These are phyloP conservation scores for Naegleria lovaniensis DNA, from an alignment of 208 protist species.

Conservation along the genomic window DNA sequence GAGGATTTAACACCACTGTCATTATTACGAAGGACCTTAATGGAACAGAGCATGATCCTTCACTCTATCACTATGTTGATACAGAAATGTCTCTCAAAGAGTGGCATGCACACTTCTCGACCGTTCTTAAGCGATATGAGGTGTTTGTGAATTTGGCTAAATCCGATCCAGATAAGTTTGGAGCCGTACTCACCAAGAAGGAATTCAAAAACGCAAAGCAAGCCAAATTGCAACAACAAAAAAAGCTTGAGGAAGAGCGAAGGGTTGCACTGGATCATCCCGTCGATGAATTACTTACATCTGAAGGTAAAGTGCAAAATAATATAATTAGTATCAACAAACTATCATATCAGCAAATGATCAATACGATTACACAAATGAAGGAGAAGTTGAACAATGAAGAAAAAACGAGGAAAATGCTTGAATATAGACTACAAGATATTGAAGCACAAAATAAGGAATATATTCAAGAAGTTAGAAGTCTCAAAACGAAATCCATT, in stretches of 20 bases:
- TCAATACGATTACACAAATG: background rate
- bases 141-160: background rate
- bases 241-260: background rate
- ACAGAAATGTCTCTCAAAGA: background rate
- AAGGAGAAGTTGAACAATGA: background rate
- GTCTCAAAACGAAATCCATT: background rate
- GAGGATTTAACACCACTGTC: background rate
- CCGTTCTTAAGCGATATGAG: background rate
- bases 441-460: background rate
- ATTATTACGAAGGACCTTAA: background rate
- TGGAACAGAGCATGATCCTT: background rate
- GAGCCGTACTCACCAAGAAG: background rate
- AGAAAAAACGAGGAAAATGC: background rate
- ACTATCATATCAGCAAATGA: slow-evolving; percentile 5
- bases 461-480: background rate
- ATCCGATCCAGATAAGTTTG: background rate
- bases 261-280: background rate
- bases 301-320: background rate
- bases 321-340: background rate
- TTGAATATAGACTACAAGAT: background rate
- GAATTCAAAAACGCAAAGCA: background rate
- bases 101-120: background rate
- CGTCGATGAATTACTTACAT: background rate
- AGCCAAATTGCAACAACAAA: background rate
- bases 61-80: background rate